These are phyloP conservation scores for Ascochyta viciae-villosae DNA, from an alignment of 2,329 filamentous ascomycete genomes.

Conservation along the genomic window DNA sequence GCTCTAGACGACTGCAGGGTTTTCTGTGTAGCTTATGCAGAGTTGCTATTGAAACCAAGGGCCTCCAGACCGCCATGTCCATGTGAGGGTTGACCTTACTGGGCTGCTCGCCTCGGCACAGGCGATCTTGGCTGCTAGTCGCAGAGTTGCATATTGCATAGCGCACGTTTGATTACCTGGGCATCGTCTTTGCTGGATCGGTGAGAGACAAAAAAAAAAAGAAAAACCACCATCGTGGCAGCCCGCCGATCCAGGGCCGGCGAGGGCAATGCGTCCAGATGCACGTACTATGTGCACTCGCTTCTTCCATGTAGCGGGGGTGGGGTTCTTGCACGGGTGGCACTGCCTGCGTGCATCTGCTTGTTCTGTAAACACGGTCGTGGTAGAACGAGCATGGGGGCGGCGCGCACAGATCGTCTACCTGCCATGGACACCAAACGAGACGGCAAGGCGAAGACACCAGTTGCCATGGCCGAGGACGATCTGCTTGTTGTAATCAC, in stretches of 20 bases:
- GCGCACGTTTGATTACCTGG: background rate
- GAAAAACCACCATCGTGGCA: background rate
- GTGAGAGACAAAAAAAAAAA: background rate
- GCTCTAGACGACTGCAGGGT: no score
- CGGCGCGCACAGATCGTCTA: background rate
- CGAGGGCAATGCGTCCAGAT: background rate
- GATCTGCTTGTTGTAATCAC: conserved; percentile 12
- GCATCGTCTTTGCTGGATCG: background rate
- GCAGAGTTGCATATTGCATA: background rate
- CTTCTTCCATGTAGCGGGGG: conserved; percentile 4
- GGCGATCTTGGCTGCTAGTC: background rate
- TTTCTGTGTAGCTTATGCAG: no score
- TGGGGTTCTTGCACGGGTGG: background rate
- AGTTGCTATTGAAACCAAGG: no score
- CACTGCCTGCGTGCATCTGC: background rate
- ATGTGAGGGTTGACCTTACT: no score
- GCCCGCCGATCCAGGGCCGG: conserved; percentile 7
- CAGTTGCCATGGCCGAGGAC: conserved; percentile 7
- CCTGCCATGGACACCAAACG: background rate
- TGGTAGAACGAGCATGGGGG: background rate
- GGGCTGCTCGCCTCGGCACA: conserved; percentile 1
- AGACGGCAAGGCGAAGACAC: background rate
- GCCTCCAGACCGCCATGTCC: no score
- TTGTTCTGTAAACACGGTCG: background rate
- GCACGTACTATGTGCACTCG: background rate